Base-by-base conservation (phyloP, 139 green algal species). In the Haematococcus lacustris region DNA sequence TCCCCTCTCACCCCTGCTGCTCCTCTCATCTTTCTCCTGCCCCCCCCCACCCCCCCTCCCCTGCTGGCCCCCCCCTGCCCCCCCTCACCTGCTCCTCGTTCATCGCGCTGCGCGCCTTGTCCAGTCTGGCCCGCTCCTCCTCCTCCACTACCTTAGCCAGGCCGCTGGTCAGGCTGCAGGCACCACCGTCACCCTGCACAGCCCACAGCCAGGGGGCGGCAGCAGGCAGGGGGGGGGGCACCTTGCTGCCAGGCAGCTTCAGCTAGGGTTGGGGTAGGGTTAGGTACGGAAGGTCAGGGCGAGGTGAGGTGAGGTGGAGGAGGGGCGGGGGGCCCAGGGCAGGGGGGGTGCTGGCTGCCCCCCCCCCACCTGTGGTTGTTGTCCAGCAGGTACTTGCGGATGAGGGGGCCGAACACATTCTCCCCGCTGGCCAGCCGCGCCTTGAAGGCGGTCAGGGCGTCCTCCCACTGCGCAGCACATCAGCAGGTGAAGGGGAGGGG, bases 401-500 rank as follows among this genome's bases (percentile, higher is more conserved):
- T 94, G 17, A 98, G 82, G 30, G 91, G 91, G 5, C 88, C 85
- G 78, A 98, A 99, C 51, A 99, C 91, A 73, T 96, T 91, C 72
- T 93, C 79, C 21, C 89, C 91, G 21, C 70, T 73, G 2, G 80
- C 82, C 30, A 99, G 80, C 43, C 91, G 82, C 37, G 75, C 76
- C 91, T 98, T 98, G 88, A 98, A 93, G 57, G 77, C 68, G 28
- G 77, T 69, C 59, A 98, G 89, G 4, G 91, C 88, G 26, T 90
- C 87, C 75, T 92, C 87, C 90, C 94, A 98, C 82, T 88, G 73
- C 43, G 51, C 21, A 51, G 21, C 9, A 63, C n/a, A n/a, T n/a
- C n/a, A n/a, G n/a, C n/a, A n/a, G n/a, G n/a, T n/a, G n/a, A n/a
- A n/a, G n/a, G n/a, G n/a, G n/a, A n/a, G n/a, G n/a, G n/a, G n/a